Evolutionary conservation across 257 asterid genomes (phyloP).

Genomic region (Agastache rugosa): DNA sequence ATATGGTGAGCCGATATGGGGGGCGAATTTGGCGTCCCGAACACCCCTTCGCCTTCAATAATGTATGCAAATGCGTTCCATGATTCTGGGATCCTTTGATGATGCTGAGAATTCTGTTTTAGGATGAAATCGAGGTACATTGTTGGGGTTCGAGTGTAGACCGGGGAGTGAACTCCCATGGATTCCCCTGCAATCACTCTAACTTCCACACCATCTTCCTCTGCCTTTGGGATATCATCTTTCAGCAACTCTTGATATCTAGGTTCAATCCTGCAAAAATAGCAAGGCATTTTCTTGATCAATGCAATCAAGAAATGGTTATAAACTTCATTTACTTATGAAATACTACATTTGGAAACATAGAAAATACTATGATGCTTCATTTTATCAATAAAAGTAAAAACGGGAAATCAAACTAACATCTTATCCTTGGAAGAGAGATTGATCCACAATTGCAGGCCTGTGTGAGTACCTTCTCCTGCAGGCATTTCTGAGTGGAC

Average conservation of each 20-base stretch:
- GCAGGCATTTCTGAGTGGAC: conserved; percentile 98
- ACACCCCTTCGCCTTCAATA: conserved; percentile 81
- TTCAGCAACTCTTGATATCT: conserved; percentile 77
- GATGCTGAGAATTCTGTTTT: conserved; percentile 55
- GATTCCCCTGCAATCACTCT: conserved; percentile 89
- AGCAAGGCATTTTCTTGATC: neutral
- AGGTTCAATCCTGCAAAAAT: conserved; percentile 75
- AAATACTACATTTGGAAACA: neutral
- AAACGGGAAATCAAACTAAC: conserved; percentile 45
- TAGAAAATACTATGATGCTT: neutral
- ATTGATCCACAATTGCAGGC: conserved; percentile 92
- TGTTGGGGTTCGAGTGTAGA: conserved; percentile 83
- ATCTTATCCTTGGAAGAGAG: conserved; percentile 91
- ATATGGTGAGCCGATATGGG: conserved; percentile 68
- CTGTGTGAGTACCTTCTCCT: conserved; percentile 73
- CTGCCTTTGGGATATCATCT: conserved; percentile 69
- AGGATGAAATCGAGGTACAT: conserved; percentile 87
- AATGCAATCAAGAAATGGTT: neutral
- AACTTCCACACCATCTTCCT: conserved; percentile 74
- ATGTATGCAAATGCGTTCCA: conserved; percentile 83
- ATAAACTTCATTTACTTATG: neutral
- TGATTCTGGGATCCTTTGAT: conserved; percentile 72
- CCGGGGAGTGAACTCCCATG: conserved; percentile 86
- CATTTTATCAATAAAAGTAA: neutral
- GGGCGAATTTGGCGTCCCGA: conserved; percentile 50